phyloP scores from a whole-genome alignment of 2,329 filamentous ascomycete genomes.

The Diaporthe caulivora region DNA sequence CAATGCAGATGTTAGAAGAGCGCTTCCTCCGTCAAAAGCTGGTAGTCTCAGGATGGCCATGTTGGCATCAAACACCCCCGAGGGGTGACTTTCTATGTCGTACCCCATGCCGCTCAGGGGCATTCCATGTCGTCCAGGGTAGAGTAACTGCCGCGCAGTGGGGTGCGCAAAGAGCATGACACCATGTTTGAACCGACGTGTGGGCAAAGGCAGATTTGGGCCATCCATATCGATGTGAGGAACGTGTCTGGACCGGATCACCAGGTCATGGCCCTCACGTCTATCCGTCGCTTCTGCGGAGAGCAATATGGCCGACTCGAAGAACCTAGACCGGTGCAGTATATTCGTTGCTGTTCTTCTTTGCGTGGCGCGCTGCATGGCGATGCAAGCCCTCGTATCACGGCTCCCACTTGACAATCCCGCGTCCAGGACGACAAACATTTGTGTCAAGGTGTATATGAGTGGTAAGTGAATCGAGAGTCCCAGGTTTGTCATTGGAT shows the following conservation, averaged over 20 bases:
- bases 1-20: background rate
- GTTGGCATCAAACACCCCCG: slow-evolving; percentile 1
- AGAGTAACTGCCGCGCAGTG: slow-evolving; percentile 1
- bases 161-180: slow-evolving; percentile 11
- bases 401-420: background rate
- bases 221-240: background rate
- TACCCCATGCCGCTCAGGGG: background rate
- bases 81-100: slow-evolving; percentile 3
- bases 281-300: slow-evolving; percentile 2
- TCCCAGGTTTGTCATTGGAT: background rate
- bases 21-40: background rate
- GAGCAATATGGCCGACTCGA: background rate
- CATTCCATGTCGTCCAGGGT: background rate
- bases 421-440: slow-evolving; percentile 7
- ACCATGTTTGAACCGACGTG: slow-evolving; percentile 1
- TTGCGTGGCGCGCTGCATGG: slow-evolving; percentile 1
- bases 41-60: slow-evolving; percentile 4
- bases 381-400: slow-evolving; percentile 1
- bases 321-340: slow-evolving; percentile 2
- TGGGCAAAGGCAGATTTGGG: background rate
- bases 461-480: slow-evolving; percentile 12
- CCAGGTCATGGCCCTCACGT: slow-evolving; percentile 5
- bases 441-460: slow-evolving; percentile 11
- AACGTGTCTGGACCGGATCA: background rate
- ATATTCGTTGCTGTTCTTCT: slow-evolving; percentile 1